Evolutionary conservation across 306 rosid genomes (phyloP).

Genomic region (Citrullus amarus): DNA sequence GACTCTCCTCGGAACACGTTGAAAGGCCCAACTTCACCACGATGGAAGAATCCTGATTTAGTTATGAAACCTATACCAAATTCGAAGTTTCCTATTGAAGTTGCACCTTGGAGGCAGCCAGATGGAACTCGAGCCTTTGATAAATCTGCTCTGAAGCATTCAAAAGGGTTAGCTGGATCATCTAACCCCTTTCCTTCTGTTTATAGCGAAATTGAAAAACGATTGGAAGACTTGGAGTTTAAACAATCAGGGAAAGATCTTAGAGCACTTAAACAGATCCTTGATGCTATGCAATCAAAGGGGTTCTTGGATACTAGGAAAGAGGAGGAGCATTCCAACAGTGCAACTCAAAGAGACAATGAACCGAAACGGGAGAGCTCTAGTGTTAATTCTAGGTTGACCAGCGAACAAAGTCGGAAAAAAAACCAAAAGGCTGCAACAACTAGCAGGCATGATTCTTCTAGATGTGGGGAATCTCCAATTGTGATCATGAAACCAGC

Average conservation of each 20-base stretch:
- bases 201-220: conserved; percentile 79
- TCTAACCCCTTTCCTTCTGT: conserved; percentile 58
- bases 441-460: conserved; percentile 31
- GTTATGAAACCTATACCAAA: conserved; percentile 76
- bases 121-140: conserved; percentile 50
- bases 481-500: conserved; percentile 96
- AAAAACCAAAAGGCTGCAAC: conserved; percentile 29
- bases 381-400: conserved; percentile 33
- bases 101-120: conserved; percentile 86
- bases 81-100: conserved; percentile 70
- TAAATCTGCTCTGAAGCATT: conserved; percentile 25
- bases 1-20: conserved; percentile 31
- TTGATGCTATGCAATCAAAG: conserved; percentile 79
- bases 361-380: conserved; percentile 28
- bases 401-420: conserved; percentile 27
- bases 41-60: conserved; percentile 51
- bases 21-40: conserved; percentile 74
- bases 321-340: conserved; percentile 45
- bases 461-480: conserved; percentile 53
- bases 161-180: conserved; percentile 32
- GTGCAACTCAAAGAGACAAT: conserved; percentile 33
- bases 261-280: conserved; percentile 81
- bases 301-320: conserved; percentile 55
- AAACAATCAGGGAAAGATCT: conserved; percentile 88
- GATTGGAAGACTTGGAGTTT: conserved; percentile 74